phyloP scores from a whole-genome alignment of 257 asterid genomes.

The Lantana camara region DNA sequence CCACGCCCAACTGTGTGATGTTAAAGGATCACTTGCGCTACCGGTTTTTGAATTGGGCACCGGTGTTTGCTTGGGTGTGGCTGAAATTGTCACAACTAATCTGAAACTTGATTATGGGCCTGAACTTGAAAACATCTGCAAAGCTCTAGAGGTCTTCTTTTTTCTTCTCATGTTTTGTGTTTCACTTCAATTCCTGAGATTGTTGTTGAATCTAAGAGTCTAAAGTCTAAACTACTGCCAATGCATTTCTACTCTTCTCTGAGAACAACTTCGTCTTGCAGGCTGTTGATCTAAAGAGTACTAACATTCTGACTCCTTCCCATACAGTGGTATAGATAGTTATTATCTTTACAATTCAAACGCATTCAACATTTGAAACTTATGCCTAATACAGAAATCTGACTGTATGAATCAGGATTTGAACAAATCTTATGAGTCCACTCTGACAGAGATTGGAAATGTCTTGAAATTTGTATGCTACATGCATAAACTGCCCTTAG shows the following conservation, averaged over 20 bases:
- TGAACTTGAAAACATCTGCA: constrained; percentile 61
- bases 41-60: constrained; percentile 64
- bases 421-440: constrained; percentile 46
- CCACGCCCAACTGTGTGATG: constrained; percentile 52
- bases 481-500: constrained; percentile 54
- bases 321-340: constrained; percentile 43
- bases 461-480: constrained; percentile 45
- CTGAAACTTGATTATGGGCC: constrained; percentile 49
- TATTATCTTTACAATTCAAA: constrained; percentile 11
- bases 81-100: constrained; percentile 61
- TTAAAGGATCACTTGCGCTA: constrained; percentile 68
- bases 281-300: constrained; percentile 70
- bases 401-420: constrained; percentile 42
- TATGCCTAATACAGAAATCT: constrained; percentile 17
- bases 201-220: too few relatives aligned
- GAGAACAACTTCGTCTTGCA: constrained; percentile 32
- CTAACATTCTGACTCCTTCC: constrained; percentile 40
- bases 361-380: background rate
- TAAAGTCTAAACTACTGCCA: too few relatives aligned
- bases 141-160: constrained; percentile 64
- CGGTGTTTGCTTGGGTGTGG: constrained; percentile 73
- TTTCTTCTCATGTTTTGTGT: constrained; percentile 1
- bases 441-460: constrained; percentile 46
- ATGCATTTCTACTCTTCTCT: constrained; percentile 9
- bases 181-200: background rate